Conservation (phyloP, 805 yeast species). For the Wickerhamomyces subpelliculosus region DNA sequence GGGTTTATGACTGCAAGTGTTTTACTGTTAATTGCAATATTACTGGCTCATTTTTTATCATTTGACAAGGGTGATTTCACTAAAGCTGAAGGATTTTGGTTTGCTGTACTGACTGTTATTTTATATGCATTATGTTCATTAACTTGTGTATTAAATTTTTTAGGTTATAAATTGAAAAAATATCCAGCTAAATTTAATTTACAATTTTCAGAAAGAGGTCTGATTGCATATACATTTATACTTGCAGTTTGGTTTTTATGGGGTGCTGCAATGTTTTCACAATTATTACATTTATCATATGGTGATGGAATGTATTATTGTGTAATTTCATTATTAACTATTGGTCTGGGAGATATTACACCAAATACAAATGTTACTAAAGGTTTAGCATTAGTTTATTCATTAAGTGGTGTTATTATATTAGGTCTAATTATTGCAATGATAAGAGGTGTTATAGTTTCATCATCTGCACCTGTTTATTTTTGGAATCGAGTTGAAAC, state of each 20-base stretch:
- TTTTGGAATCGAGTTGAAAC: conserved; percentile 60
- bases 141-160: conserved; percentile 47
- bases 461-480: conserved; percentile 55
- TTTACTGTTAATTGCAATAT: conserved; percentile 43
- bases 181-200: conserved; percentile 71
- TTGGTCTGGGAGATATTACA: conserved; percentile 73
- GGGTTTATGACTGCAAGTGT: conserved; percentile 60
- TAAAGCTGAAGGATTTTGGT: conserved; percentile 69
- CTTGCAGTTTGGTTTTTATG: conserved; percentile 63
- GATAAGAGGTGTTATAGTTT: conserved; percentile 56
- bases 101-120: conserved; percentile 57
- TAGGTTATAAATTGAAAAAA: conserved; percentile 50
- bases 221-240: conserved; percentile 65
- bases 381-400: conserved; percentile 54
- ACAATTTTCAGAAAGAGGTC: conserved; percentile 57
- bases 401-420: conserved; percentile 62
- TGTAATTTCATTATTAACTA: conserved; percentile 65
- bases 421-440: conserved; percentile 70
- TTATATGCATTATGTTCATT: conserved; percentile 54
- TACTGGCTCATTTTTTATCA: conserved; percentile 28
- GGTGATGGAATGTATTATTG: conserved; percentile 71
- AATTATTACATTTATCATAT: conserved; percentile 39
- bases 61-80: conserved; percentile 20
- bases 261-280: conserved; percentile 57
- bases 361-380: conserved; percentile 49